Percentiles rank a stretch among this genome's conserved stretches.
Evolutionary conservation across 73 alveolate species (phyloP).

Genomic region (Paramecium pentaurelia): DNA sequence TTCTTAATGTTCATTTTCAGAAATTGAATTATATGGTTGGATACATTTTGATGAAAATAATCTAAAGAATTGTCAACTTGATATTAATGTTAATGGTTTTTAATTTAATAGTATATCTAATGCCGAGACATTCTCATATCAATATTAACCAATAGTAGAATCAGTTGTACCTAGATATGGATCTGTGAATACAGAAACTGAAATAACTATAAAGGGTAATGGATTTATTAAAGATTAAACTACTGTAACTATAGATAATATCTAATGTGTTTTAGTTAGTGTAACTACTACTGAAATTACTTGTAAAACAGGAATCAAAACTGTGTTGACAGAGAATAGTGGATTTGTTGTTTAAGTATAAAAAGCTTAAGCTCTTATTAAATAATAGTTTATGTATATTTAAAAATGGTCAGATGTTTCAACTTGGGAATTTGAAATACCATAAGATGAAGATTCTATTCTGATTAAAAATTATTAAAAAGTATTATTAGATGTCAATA

Average conservation of each 20-base stretch:
- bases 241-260: constrained; percentile 64
- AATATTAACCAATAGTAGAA: background rate
- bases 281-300: constrained; percentile 1
- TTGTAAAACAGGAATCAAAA: constrained; percentile 67
- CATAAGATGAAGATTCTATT: constrained; percentile 67
- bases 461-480: constrained; percentile 64
- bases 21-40: constrained; percentile 52
- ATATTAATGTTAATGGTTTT: background rate
- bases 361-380: constrained; percentile 45
- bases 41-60: background rate
- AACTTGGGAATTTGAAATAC: constrained; percentile 79
- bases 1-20: constrained; percentile 25
- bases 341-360: constrained; percentile 18
- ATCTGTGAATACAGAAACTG: background rate
- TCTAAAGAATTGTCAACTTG: background rate
- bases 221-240: constrained; percentile 12
- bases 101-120: background rate
- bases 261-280: constrained; percentile 52
- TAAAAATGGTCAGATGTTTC: constrained; percentile 63
- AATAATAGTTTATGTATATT: constrained; percentile 63
- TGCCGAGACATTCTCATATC: background rate
- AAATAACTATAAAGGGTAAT: background rate
- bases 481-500: constrained; percentile 61
- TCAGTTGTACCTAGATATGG: constrained; percentile 26
- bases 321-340: background rate